Conservation (phyloP, 2,329 filamentous ascomycete species). For the Akanthomyces uredinophilus region DNA sequence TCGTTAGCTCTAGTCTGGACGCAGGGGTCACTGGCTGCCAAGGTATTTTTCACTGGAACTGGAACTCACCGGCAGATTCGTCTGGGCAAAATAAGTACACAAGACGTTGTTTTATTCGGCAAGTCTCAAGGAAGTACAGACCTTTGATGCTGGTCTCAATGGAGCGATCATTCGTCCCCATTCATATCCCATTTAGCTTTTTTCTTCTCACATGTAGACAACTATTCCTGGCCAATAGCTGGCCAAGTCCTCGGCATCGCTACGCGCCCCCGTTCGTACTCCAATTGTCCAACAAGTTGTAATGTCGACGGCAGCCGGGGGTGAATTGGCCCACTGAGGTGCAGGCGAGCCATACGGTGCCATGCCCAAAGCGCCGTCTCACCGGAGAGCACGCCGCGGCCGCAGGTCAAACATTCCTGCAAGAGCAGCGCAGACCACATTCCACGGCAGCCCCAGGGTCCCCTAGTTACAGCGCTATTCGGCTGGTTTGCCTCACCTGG, state of each 20-base stretch:
- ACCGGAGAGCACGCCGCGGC: background rate
- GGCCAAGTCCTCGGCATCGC: background rate
- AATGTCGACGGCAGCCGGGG: background rate
- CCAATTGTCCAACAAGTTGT: background rate
- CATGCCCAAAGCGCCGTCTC: background rate
- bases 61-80: too few relatives aligned
- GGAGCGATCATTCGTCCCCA: too few relatives aligned
- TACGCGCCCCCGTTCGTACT: background rate
- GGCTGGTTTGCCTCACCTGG: background rate
- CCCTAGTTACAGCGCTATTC: too few relatives aligned
- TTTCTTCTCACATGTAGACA: background rate
- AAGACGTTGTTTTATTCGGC: too few relatives aligned
- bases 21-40: background rate
- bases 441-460: too few relatives aligned
- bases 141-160: too few relatives aligned
- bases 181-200: background rate
- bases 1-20: background rate
- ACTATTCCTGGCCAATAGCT: background rate
- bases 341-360: background rate
- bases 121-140: too few relatives aligned
- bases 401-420: background rate
- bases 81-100: too few relatives aligned
- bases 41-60: too few relatives aligned
- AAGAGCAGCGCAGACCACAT: too few relatives aligned
- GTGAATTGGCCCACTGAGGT: background rate